Evolutionary conservation across 345 rosid species (phyloP), one percentile per base, ranked within the genome.

Genomic region (Trapa incisa): DNA sequence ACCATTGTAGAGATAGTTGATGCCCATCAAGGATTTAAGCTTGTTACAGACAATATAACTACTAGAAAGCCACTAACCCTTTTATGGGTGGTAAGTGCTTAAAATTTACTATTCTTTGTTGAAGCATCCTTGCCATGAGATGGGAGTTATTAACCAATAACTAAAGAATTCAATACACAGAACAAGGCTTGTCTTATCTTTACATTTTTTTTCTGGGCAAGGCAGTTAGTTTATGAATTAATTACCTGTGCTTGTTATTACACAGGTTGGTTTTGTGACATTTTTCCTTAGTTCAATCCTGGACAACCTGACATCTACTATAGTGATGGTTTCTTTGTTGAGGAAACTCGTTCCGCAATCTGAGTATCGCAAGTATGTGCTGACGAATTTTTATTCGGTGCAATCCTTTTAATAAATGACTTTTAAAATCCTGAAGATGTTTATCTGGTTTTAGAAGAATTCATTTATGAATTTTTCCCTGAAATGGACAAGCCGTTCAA

Each of bases 21-120:
- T 78, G 97, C 99, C 65, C 99, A 94, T 81, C 99, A 94, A 87
- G 99, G 99, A 67, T 94, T 94, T 85, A 94, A 94, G 83, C 81
- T 94, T 56, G 97, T 94, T 70, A 94, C 97, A 35, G 97, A 94
- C 80, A 89, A 85, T 79, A 94, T 94, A 71, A 94, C 95, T 50
- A 86, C 99, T 80, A 84, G 97, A 77, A 88, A 88, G 70, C 97
- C 95, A 16, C 79, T 68, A 67, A 78, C 91, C 35, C 87, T 94
- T 69, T 85, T 94, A 62, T 91, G 97, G 99, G 97, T 87, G 95
- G 99, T 94, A 67, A 65, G 97, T 77, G 52, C 57, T 77, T 47
- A 67, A 9, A 66, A 67, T 71, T 67, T 47, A 15, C 45, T 50
- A 22, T 50, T 60, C 61, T 14, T 15, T 12, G 13, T 47, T 14